phyloP scores from a whole-genome alignment of 768 basidiomycete genomes.

The Pleurotus citrinopileatus region DNA sequence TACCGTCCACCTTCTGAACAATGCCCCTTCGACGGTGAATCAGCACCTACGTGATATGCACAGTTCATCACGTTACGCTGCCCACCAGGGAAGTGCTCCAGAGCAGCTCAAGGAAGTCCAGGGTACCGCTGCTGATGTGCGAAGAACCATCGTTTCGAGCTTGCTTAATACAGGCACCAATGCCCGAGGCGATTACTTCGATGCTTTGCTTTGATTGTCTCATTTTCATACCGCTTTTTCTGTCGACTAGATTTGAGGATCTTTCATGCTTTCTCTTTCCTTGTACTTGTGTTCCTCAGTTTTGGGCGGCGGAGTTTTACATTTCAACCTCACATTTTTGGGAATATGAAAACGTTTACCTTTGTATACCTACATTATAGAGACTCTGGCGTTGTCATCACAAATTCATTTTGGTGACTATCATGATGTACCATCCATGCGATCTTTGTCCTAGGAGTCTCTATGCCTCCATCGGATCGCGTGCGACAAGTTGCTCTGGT shows the following conservation, averaged over 20 bases:
- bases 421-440: background rate
- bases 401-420: background rate
- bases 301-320: too few relatives aligned
- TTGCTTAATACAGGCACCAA: conserved; percentile 2
- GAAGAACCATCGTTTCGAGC: conserved; percentile 5
- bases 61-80: background rate
- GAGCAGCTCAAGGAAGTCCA: conserved; percentile 7
- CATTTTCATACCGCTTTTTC: background rate
- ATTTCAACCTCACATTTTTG: background rate
- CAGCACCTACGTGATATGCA: conserved; percentile 6
- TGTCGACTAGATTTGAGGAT: background rate
- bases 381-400: background rate
- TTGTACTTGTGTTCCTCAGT: background rate
- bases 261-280: background rate
- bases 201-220: background rate
- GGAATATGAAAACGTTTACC: background rate
- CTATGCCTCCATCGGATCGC: too few relatives aligned
- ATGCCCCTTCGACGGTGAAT: background rate
- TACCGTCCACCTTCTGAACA: conserved; percentile 1
- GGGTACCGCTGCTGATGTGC: conserved; percentile 4
- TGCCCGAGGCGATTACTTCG: conserved; percentile 6
- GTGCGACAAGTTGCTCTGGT: too few relatives aligned
- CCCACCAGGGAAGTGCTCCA: background rate
- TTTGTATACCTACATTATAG: background rate
- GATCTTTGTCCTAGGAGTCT: too few relatives aligned